Percentiles rank a stretch among this genome's conserved stretches.
These are phyloP conservation scores for Hygrocybe coccinea DNA, from an alignment of 768 basidiomycete species.

Conservation along the genomic window DNA sequence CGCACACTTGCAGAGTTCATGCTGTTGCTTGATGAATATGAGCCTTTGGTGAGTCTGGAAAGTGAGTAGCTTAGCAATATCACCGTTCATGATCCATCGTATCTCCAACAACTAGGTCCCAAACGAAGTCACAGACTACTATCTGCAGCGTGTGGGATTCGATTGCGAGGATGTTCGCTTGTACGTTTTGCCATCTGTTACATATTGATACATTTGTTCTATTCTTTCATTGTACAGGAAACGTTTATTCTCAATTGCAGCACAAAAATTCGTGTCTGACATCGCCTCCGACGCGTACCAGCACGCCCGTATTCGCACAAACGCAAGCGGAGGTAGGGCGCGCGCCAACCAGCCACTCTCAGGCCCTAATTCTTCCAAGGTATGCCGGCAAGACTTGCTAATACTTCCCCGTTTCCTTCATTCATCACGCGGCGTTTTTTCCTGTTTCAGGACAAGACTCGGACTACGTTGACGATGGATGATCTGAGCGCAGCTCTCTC, in stretches of 20 bases:
- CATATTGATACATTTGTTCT: background rate
- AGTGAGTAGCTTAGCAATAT: background rate
- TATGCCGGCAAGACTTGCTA: slow-evolving; percentile 26
- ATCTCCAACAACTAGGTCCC: slow-evolving; percentile 83
- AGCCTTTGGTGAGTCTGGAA: slow-evolving; percentile 66
- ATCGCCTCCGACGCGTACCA: slow-evolving; percentile 96
- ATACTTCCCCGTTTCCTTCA: background rate
- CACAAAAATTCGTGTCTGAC: slow-evolving; percentile 97
- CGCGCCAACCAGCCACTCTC: slow-evolving; percentile 53
- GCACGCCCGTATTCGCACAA: slow-evolving; percentile 93
- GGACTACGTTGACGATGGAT: slow-evolving; percentile 95
- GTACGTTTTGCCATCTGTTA: slow-evolving; percentile 41
- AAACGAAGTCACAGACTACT: slow-evolving; percentile 96
- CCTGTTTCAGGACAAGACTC: slow-evolving; percentile 68
- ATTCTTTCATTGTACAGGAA: slow-evolving; percentile 50
- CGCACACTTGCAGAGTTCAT: slow-evolving; percentile 89
- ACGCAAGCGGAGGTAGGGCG: slow-evolving; percentile 69
- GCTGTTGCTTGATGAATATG: slow-evolving; percentile 94
- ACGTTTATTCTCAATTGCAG: slow-evolving; percentile 88
- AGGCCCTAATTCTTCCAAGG: slow-evolving; percentile 63
- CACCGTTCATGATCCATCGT: background rate
- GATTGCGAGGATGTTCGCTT: slow-evolving; percentile 91
- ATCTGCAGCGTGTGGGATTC: slow-evolving; percentile 92
- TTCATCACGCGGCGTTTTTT: background rate
- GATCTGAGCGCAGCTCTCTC: slow-evolving; percentile 86